Percentiles rank a stretch among this genome's conserved stretches.
These are phyloP conservation scores for Didymella exigua DNA, from an alignment of 2,329 filamentous ascomycete species.

Conservation along the genomic window DNA sequence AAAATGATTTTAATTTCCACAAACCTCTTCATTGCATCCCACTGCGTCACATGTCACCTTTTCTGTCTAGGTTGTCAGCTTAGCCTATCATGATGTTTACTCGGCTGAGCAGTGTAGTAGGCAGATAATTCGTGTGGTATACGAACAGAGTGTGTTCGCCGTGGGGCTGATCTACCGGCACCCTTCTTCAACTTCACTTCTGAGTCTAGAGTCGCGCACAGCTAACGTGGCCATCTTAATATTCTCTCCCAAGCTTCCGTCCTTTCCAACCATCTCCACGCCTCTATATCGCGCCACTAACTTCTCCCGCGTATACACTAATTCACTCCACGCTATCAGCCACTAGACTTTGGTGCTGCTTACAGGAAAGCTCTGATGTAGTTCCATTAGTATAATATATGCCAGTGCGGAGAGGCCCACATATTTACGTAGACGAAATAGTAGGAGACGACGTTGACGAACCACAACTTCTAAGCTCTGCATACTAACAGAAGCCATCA, in stretches of 20 bases:
- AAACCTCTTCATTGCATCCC: neutral
- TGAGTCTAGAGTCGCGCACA: neutral
- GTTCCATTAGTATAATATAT: too few relatives aligned
- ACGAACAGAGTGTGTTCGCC: neutral
- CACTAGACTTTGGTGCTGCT: neutral
- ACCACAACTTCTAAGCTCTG: too few relatives aligned
- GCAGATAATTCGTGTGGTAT: too few relatives aligned
- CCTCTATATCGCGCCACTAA: too few relatives aligned
- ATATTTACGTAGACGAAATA: too few relatives aligned
- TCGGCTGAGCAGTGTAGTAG: neutral
- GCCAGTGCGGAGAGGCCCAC: too few relatives aligned
- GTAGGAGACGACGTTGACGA: too few relatives aligned
- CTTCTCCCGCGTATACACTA: neutral
- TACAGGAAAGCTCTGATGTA: too few relatives aligned
- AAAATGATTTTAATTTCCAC: neutral
- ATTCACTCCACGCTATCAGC: neutral
- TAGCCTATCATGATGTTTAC: too few relatives aligned
- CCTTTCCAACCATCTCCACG: neutral
- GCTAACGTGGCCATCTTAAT: neutral
- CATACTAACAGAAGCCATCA: too few relatives aligned
- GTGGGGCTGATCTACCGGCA: neutral
- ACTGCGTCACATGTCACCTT: neutral
- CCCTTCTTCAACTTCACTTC: neutral
- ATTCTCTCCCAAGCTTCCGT: neutral
- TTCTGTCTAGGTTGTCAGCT: neutral